phyloP scores from a whole-genome alignment of 352 stramenopile species.

The Pseudoperonospora humuli region DNA sequence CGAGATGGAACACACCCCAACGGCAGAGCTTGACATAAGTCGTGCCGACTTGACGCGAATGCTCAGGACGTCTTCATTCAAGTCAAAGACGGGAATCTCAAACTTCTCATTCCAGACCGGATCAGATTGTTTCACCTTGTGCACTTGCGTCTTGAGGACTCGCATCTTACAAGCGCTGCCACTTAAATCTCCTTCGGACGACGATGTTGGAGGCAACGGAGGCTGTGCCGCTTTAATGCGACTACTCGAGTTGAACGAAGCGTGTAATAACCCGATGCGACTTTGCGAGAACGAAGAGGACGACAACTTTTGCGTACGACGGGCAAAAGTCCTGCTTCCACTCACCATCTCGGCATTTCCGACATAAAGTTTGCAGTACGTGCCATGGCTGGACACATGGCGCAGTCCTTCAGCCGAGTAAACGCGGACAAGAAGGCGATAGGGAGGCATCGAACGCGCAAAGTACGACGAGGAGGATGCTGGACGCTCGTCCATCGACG shows the following conservation, averaged over 20 bases:
- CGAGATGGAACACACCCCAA: conserved; percentile 44
- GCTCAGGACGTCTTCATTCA: conserved; percentile 42
- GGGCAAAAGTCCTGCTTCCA: conserved; percentile 33
- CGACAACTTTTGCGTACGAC: conserved; percentile 21
- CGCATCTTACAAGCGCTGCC: conserved; percentile 14
- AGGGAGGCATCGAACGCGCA: conserved; percentile 3
- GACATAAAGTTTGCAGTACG: conserved; percentile 69
- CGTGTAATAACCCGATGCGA: conserved; percentile 15
- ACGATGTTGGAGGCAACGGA: conserved; percentile 9
- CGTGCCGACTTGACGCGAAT: conserved; percentile 66
- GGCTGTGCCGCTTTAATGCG: conserved; percentile 5
- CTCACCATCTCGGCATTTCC: conserved; percentile 41
- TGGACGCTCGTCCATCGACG: conserved; percentile 25
- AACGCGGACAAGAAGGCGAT: conserved; percentile 56
- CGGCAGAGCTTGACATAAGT: conserved; percentile 49
- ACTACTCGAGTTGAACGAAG: conserved; percentile 13
- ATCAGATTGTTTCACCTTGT: conserved; percentile 41
- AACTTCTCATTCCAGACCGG: conserved; percentile 78
- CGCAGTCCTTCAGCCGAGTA: conserved; percentile 51
- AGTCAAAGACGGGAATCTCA: conserved; percentile 47
- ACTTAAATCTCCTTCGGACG: conserved; percentile 16
- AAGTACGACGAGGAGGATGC: conserved; percentile 35
- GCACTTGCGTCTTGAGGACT: conserved; percentile 58
- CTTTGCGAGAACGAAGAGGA: conserved; percentile 21
- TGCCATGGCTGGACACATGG: conserved; percentile 58